A percentile compares a stretch with the other conserved stretches of the same genome.
phyloP scores from a whole-genome alignment of 495 filamentous ascomycete genomes.

The Lepraria neglecta region DNA sequence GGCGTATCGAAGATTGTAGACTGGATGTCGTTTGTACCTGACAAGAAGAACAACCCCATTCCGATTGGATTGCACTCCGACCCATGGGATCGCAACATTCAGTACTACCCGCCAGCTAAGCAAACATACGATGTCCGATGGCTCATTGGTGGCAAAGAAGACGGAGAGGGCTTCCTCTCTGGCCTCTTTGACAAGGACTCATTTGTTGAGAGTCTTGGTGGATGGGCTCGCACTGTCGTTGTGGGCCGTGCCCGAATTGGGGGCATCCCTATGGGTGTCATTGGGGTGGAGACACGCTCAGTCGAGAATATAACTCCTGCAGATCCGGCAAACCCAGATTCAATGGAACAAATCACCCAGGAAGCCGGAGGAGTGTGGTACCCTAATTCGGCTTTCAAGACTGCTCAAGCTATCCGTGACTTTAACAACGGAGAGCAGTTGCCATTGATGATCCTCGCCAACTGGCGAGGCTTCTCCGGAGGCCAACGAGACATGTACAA shows the following conservation, averaged over 20 bases:
- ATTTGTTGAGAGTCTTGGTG: slow-evolving; percentile 92
- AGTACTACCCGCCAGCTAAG: slow-evolving; percentile 78
- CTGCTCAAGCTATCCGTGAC: slow-evolving; percentile 94
- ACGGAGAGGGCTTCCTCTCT: slow-evolving; percentile 76
- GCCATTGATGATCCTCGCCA: slow-evolving; percentile 96
- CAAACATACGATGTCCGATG: slow-evolving; percentile 89
- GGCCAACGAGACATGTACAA: slow-evolving; percentile 99
- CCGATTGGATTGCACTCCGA: slow-evolving; percentile 82
- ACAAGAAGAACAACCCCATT: slow-evolving; percentile 82
- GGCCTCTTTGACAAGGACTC: slow-evolving; percentile 95
- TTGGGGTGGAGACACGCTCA: slow-evolving; percentile 90
- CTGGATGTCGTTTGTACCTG: slow-evolving; percentile 95
- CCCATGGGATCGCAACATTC: slow-evolving; percentile 85
- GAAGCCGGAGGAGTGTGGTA: slow-evolving; percentile 99
- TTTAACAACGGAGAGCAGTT: slow-evolving; percentile 99
- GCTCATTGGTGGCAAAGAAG: slow-evolving; percentile 86
- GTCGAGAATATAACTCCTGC: slow-evolving; percentile 96
- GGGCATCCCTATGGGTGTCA: slow-evolving; percentile 97
- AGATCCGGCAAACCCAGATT: slow-evolving; percentile 98
- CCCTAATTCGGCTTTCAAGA: slow-evolving; percentile 99
- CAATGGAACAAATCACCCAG: slow-evolving; percentile 83
- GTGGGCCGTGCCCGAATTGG: slow-evolving; percentile 94
- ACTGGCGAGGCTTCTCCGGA: slow-evolving; percentile 99
- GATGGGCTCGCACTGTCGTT: slow-evolving; percentile 95
- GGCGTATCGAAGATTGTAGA: slow-evolving; percentile 97